Percentiles rank a stretch among this genome's conserved stretches.
Evolutionary conservation across 805 yeast genomes (phyloP).

Genomic region (Saccharomyces mikatae): DNA sequence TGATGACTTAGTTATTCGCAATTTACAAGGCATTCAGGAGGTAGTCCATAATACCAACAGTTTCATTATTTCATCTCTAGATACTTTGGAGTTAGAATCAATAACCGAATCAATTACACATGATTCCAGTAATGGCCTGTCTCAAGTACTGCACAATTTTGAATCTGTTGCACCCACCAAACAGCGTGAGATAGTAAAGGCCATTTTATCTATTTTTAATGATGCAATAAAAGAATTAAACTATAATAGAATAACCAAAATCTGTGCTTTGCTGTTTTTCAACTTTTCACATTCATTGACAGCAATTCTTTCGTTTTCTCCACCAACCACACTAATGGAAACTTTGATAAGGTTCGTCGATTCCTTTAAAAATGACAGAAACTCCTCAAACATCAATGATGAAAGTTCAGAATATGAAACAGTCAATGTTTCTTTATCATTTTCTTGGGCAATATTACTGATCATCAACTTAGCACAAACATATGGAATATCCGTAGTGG

Average conservation of each 20-base stretch:
- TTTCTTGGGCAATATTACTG: conserved; percentile 52
- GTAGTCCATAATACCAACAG: conserved; percentile 24
- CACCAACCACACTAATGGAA: conserved; percentile 37
- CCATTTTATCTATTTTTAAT: conserved; percentile 27
- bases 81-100: conserved; percentile 24
- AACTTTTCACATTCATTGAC: conserved; percentile 35
- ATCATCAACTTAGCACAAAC: conserved; percentile 34
- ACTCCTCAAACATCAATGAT: conserved; percentile 15
- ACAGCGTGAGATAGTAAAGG: conserved; percentile 38
- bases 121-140: conserved; percentile 47
- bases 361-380: conserved; percentile 26
- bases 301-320: conserved; percentile 37
- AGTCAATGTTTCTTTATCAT: conserved; percentile 61
- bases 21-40: conserved; percentile 30
- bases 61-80: conserved; percentile 21
- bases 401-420: conserved; percentile 45
- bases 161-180: conserved; percentile 38
- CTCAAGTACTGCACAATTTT: conserved; percentile 42
- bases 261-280: conserved; percentile 44
- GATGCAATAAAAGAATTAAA: conserved; percentile 37
- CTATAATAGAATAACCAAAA: conserved; percentile 38
- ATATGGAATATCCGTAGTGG: conserved; percentile 30
- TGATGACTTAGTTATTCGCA: conserved; percentile 29
- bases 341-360: conserved; percentile 49
- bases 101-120: conserved; percentile 38